phyloP scores from a whole-genome alignment of 495 filamentous ascomycete species.

The Bacidia gigantensis region DNA sequence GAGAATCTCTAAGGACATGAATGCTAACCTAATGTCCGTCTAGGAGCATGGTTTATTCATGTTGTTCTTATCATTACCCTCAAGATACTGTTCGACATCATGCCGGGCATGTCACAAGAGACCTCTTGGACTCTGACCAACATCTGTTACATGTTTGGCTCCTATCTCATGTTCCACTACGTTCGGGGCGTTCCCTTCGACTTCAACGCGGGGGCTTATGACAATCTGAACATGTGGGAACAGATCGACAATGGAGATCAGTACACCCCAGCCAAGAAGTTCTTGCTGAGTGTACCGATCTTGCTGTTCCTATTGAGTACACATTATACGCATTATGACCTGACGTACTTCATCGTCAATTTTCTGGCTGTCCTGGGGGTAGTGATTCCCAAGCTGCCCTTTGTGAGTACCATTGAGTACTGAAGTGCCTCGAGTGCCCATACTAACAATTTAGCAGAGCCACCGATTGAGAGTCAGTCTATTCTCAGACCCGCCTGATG shows the following conservation, averaged over 20 bases:
- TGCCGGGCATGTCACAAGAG: conserved; percentile 89
- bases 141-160: conserved; percentile 97
- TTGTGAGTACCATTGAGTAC: conserved; percentile 42
- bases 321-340: conserved; percentile 95
- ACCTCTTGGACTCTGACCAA: conserved; percentile 98
- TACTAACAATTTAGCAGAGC: conserved; percentile 32
- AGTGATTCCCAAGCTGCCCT: conserved; percentile 89
- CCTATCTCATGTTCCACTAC: conserved; percentile 98
- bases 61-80: conserved; percentile 75
- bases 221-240: conserved; percentile 99
- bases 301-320: conserved; percentile 90
- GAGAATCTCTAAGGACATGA: background rate
- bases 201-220: conserved; percentile 97
- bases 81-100: conserved; percentile 92
- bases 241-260: conserved; percentile 99
- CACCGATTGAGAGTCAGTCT: conserved; percentile 58
- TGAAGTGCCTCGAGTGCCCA: conserved; percentile 9
- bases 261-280: conserved; percentile 97
- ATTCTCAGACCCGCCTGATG: conserved; percentile 47
- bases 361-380: conserved; percentile 81
- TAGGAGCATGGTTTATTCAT: conserved; percentile 96
- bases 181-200: conserved; percentile 97
- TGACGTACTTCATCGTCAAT: conserved; percentile 94
- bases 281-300: conserved; percentile 85
- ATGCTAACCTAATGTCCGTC: conserved; percentile 5